phyloP scores from a whole-genome alignment of 495 filamentous ascomycete genomes.

The Neurospora sp. region DNA sequence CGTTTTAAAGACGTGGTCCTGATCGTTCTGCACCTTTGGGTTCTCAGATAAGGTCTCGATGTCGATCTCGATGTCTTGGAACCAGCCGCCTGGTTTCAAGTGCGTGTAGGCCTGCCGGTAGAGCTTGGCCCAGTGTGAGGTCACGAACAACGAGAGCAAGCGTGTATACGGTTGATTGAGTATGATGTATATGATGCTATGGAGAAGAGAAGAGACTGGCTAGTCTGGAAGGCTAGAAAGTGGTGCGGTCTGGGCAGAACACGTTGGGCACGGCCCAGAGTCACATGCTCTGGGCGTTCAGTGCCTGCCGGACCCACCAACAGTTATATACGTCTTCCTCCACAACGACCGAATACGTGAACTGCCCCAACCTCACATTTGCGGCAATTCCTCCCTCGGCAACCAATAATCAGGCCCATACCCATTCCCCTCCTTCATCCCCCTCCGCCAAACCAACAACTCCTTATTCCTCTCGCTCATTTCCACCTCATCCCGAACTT shows the following conservation, averaged over 20 bases:
- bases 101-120: neutral
- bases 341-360: neutral
- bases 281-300: too few species aligned
- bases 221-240: too few species aligned
- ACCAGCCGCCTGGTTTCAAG: neutral
- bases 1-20: conserved; percentile 3
- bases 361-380: neutral
- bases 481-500: neutral
- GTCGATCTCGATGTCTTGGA: conserved; percentile 7
- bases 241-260: too few species aligned
- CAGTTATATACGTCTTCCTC: too few species aligned
- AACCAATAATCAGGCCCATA: neutral
- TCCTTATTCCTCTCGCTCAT: neutral
- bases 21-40: neutral
- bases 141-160: too few species aligned
- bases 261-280: too few species aligned
- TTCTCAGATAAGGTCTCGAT: neutral
- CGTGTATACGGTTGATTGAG: too few species aligned
- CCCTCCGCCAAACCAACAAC: neutral
- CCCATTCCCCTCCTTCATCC: neutral
- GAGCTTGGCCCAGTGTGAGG: neutral
- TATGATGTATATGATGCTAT: too few species aligned
- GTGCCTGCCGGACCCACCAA: too few species aligned
- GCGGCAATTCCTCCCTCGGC: neutral
- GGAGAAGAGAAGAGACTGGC: too few species aligned